These are phyloP conservation scores for Kickxella alabastrina DNA, from an alignment of 192 early-diverging fungal species.

Conservation along the genomic window DNA sequence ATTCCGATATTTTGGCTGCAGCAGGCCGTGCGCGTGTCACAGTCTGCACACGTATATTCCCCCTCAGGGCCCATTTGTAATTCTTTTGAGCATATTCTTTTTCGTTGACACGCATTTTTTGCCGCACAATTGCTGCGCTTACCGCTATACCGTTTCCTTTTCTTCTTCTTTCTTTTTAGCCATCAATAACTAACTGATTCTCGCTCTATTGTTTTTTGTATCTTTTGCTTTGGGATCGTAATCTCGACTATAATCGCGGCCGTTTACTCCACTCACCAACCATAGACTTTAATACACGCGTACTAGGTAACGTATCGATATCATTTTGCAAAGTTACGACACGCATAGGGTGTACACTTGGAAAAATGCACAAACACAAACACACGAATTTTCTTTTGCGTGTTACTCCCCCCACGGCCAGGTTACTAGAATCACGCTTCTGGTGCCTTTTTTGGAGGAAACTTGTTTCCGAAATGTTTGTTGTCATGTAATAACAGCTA, in stretches of 20 bases:
- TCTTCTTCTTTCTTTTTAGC: not conserved
- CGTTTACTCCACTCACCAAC: too few species aligned
- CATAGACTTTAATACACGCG: too few species aligned
- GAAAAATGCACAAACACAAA: not conserved
- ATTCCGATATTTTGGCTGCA: conserved; percentile 5
- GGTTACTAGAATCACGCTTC: too few species aligned
- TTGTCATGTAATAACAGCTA: not conserved
- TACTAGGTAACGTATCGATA: too few species aligned
- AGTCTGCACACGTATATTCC: conserved; percentile 1
- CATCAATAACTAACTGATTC: not conserved
- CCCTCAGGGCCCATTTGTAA: not conserved
- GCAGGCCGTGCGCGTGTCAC: conserved; percentile 4
- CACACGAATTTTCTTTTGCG: not conserved
- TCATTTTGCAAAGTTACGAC: not conserved
- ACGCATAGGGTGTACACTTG: not conserved
- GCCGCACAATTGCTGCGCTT: not conserved
- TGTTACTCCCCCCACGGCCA: too few species aligned
- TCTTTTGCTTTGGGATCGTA: too few species aligned
- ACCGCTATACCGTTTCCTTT: not conserved
- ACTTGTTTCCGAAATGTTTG: not conserved
- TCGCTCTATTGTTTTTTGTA: not conserved
- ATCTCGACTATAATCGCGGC: too few species aligned
- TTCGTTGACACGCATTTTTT: not conserved
- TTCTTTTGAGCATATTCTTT: not conserved
- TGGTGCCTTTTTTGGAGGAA: too few species aligned